Base-by-base conservation (phyloP, 805 yeast genomes). In the Nakazawaea pomicola region DNA sequence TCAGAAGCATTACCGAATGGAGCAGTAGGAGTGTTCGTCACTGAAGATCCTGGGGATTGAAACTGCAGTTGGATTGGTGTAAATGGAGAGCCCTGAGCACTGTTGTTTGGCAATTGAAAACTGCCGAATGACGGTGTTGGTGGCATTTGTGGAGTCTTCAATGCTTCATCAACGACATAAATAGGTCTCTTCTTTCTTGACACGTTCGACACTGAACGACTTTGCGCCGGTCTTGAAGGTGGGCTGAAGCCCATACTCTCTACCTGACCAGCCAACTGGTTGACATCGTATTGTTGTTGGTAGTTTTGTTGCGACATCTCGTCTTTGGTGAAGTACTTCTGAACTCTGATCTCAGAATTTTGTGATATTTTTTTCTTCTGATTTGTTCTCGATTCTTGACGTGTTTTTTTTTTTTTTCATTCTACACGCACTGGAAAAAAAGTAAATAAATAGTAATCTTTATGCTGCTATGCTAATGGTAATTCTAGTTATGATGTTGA, bases 151-250 rank as follows among this genome's bases (percentile, higher is more conserved):
- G 40, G 29, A 21, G 29, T 29, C 14, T 12, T 17, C 25, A 40
- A 30, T 6, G 31, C 29, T 23, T 32, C 45, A 24, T 41, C 45
- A n/a, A 41, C 45, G 5, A 41, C 41, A 29, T 41, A 41, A 14
- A 32, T 35, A 4, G 45, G 45, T 28, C 45, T 33, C 21, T 41
- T 41, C 25, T 33, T 36, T 21, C 37, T 32, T 11, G 40, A 35
- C 4, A 19, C 20, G 9, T 33, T 35, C 16, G 25, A 8, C 11
- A 30, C 29, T 15, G 39, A 40, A 4, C 31, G 20, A 8, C 25
- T 7, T 17, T 18, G 29, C 16, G 33, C 14, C 11, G 28, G 38
- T 16, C 29, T 39, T 24, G 10, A 6, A 4, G 41, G 41, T 4
- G 23, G 25, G 12, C 6, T 21, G 24, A 40, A 34, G 4, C 8